Conservation (phyloP, 2,329 filamentous ascomycete genomes). For the Ceratocystis cubensis region DNA sequence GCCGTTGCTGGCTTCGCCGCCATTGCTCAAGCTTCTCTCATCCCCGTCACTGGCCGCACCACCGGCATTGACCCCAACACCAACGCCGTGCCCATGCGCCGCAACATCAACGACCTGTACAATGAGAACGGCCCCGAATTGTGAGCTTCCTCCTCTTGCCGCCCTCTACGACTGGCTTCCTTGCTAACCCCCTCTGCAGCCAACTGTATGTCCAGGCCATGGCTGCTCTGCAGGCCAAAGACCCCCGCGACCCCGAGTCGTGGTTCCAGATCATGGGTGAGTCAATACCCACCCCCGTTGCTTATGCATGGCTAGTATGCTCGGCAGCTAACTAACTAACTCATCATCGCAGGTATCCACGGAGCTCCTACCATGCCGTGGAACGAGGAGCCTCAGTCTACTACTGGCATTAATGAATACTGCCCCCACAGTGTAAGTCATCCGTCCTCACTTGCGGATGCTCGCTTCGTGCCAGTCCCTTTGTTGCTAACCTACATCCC, state of each 20-base stretch:
- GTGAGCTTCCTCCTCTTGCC: constrained; percentile 26
- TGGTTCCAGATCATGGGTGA: constrained; percentile 40
- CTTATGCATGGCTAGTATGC: not conserved
- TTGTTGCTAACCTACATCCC: not conserved
- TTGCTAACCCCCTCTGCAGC: constrained; percentile 27
- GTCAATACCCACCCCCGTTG: constrained; percentile 9
- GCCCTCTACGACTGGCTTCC: no score
- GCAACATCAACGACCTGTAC: constrained; percentile 38
- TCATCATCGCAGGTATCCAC: constrained; percentile 29
- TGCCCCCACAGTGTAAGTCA: constrained; percentile 37
- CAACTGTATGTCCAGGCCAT: constrained; percentile 40
- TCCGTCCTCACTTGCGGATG: no score
- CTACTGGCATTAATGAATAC: constrained; percentile 29
- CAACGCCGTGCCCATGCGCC: constrained; percentile 34
- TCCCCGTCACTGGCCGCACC: constrained; percentile 31
- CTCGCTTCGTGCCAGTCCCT: not conserved
- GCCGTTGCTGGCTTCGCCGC: constrained; percentile 12
- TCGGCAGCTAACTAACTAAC: not conserved
- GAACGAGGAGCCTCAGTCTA: constrained; percentile 29
- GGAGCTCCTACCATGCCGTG: constrained; percentile 34
- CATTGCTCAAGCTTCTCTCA: not conserved
- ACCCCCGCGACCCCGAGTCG: constrained; percentile 34
- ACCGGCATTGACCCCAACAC: constrained; percentile 29
- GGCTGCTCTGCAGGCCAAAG: constrained; percentile 31
- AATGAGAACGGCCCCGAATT: constrained; percentile 33